These are phyloP conservation scores for Apophysomyces sp. DNA, from an alignment of 371 early-diverging fungal genomes.

Conservation along the genomic window DNA sequence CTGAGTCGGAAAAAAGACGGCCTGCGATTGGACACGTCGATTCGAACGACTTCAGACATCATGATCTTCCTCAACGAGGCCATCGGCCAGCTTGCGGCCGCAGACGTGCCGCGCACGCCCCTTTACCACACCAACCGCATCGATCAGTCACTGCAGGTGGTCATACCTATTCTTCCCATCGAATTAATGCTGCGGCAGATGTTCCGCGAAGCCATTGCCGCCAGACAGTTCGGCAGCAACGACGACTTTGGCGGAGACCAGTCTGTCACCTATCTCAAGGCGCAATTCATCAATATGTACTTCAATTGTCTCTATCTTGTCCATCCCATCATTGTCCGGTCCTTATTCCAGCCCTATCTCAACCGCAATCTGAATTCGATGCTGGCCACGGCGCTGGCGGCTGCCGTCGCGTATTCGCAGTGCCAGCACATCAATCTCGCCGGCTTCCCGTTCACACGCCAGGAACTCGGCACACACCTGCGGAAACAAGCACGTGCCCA, in stretches of 20 bases:
- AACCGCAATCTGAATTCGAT: slow-evolving; percentile 17
- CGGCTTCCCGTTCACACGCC: slow-evolving; percentile 14
- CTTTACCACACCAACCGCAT: not conserved
- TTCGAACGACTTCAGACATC: slow-evolving; percentile 9
- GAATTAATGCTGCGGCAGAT: not conserved
- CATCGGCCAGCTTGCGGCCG: not conserved
- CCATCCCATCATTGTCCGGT: slow-evolving; percentile 21
- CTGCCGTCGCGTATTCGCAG: slow-evolving; percentile 25
- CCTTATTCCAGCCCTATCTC: slow-evolving; percentile 24
- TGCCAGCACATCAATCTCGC: slow-evolving; percentile 26
- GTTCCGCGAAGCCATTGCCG: not conserved
- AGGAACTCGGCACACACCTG: slow-evolving; percentile 20
- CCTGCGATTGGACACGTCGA: slow-evolving; percentile 1
- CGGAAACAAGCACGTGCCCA: slow-evolving; percentile 25
- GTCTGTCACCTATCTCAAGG: not conserved
- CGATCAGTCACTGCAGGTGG: not conserved
- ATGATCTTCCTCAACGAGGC: not conserved
- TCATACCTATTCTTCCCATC: not conserved
- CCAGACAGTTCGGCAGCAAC: not conserved
- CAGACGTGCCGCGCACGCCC: not conserved
- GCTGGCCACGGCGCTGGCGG: slow-evolving; percentile 29
- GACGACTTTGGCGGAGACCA: not conserved
- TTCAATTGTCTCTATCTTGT: slow-evolving; percentile 24
- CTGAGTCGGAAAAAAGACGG: not conserved
- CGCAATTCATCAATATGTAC: slow-evolving; percentile 19